Base-by-base conservation (phyloP, 106 monocot genomes). In the Acanthochlamys bracteata region DNA sequence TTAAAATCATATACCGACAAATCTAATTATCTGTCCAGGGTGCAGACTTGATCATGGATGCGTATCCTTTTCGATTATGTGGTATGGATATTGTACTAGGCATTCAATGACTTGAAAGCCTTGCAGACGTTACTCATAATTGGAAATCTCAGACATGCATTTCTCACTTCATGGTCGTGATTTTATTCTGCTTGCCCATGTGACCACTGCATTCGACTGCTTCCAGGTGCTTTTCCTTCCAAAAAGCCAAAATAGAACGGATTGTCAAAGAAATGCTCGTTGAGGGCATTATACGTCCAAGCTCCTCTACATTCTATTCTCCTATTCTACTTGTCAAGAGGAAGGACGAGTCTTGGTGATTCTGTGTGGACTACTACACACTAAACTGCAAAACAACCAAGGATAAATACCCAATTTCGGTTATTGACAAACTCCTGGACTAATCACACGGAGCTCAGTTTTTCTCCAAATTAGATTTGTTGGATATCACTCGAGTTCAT, bases 341-440 rank as follows among this genome's bases (percentile, higher is more conserved):
- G 24, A 59, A 59, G 24, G 59, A 59, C 13, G 59, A 7, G 4
- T 23, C 59, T 21, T 59, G 59, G 24, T 4, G 59, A 14, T 59
- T 59, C 59, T 59, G 59, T 27, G 26, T 27, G 6, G 59, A 59
- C 13, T 59, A 59, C 13, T 24, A 24, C 10, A 4, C 59, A 20
- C 26, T 59, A 7, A 59, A 59, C 24, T 21, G 24, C 0, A 59
- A 25, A 24, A 59, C 59, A 4, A 24, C 25, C 24, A 63, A 43
- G 21, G 17, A 63, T 21, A 40, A 20, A 12, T 41, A 40, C 23
- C 57, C 68, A 22, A 69, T 69, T 39, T 56, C 56, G 20, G 11
- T 42, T 4, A 24, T 69, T 13, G 68, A 69, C 19, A 56, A 69
- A 19, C 41, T 69, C 14, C 39, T 69, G 7, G 68, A 69, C 57